These are phyloP conservation scores for Gliomastix tumulicola DNA, from an alignment of 2,329 filamentous ascomycete genomes.

Conservation along the genomic window DNA sequence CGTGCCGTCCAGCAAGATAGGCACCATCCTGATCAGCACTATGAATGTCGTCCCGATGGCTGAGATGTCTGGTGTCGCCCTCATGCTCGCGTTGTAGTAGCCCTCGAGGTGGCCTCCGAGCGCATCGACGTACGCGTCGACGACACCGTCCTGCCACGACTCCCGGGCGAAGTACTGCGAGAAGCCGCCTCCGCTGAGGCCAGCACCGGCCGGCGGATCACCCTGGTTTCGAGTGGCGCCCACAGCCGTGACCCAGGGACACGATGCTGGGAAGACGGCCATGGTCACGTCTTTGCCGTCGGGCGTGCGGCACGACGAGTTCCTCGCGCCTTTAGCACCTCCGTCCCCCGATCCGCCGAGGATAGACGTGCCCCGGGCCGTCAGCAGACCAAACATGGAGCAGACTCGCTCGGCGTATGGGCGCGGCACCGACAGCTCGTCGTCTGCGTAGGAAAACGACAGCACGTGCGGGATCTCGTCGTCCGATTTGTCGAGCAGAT, in stretches of 20 bases:
- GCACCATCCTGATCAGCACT: conserved; percentile 19
- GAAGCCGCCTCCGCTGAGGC: conserved; percentile 45
- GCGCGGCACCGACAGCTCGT: conserved; percentile 46
- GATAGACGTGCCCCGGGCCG: conserved; percentile 43
- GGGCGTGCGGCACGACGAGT: conserved; percentile 49
- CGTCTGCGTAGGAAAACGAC: conserved; percentile 51
- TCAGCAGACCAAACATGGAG: conserved; percentile 43
- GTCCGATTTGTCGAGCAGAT: conserved; percentile 36
- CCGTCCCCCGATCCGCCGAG: conserved; percentile 45
- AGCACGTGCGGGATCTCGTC: conserved; percentile 46
- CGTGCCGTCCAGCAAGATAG: no score
- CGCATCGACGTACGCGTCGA: conserved; percentile 28
- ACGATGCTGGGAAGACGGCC: conserved; percentile 58
- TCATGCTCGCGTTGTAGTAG: conserved; percentile 35
- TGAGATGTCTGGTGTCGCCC: conserved; percentile 44
- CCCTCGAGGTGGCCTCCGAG: conserved; percentile 33
- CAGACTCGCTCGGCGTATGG: conserved; percentile 47
- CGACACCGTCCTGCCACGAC: conserved; percentile 34
- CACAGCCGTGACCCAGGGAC: conserved; percentile 61
- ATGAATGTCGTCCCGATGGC: conserved; percentile 52
- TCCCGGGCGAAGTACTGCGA: conserved; percentile 40
- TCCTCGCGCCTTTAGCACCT: conserved; percentile 33
- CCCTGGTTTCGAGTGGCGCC: conserved; percentile 44
- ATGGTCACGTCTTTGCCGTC: conserved; percentile 52
- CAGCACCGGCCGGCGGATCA: conserved; percentile 29